phyloP scores from a whole-genome alignment of 1,139 yeast genomes.

The Taiozyma sp. region DNA sequence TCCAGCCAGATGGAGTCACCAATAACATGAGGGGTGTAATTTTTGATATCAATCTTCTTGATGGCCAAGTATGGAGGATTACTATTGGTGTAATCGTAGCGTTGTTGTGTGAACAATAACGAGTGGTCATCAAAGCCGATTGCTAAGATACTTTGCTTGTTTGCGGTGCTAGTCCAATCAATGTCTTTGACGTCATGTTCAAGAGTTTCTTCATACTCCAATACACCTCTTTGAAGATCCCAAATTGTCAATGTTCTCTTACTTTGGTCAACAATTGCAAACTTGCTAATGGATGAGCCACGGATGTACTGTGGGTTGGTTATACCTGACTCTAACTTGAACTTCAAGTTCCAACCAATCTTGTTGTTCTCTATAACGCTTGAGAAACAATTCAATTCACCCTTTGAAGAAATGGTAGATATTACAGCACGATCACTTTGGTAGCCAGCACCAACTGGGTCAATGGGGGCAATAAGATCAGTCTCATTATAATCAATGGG shows the following conservation, averaged over 20 bases:
- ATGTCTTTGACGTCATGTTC: conserved; percentile 31
- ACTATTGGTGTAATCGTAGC: conserved; percentile 83
- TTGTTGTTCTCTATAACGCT: conserved; percentile 28
- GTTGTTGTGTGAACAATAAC: conserved; percentile 68
- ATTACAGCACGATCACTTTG: conserved; percentile 41
- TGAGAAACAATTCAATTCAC: conserved; percentile 51
- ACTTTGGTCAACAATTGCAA: conserved; percentile 61
- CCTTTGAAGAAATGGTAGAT: conserved; percentile 52
- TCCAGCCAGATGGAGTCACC: conserved; percentile 89
- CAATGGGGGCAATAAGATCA: conserved; percentile 54
- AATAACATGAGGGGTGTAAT: conserved; percentile 71
- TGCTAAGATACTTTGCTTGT: conserved; percentile 69
- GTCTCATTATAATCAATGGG: conserved; percentile 28
- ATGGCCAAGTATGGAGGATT: conserved; percentile 77
- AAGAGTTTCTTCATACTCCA: conserved; percentile 54
- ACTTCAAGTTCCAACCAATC: conserved; percentile 49
- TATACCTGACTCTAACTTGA: conserved; percentile 52
- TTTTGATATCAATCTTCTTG: conserved; percentile 65
- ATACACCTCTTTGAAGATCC: conserved; percentile 65
- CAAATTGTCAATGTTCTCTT: conserved; percentile 59
- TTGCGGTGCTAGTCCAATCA: conserved; percentile 73
- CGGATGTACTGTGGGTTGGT: conserved; percentile 48
- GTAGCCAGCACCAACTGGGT: conserved; percentile 55
- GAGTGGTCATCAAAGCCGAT: conserved; percentile 69
- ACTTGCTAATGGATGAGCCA: conserved; percentile 71